Evolutionary conservation across 306 rosid species (phyloP).

Genomic region (Glycyrrhiza uralensis): DNA sequence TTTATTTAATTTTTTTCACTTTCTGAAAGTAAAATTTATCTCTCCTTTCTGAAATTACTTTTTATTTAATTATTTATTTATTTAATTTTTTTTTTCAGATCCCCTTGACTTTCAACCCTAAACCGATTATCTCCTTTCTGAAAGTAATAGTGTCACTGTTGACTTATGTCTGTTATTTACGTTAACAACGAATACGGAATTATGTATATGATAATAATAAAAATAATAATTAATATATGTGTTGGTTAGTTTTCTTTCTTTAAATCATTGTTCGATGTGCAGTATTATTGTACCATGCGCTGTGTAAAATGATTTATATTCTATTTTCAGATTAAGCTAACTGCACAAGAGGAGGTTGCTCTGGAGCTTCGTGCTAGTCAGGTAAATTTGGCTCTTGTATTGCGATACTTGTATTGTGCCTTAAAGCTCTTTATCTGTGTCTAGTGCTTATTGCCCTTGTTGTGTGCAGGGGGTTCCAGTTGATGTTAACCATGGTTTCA

Average conservation of each 20-base stretch:
- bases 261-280: background rate
- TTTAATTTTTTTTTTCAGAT: background rate
- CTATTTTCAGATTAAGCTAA: conserved; percentile 80
- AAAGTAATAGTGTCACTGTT: background rate
- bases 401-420: background rate
- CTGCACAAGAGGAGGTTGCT: conserved; percentile 98
- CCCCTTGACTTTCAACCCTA: background rate
- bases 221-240: no score
- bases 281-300: background rate
- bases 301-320: conserved; percentile 2
- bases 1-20: no score
- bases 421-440: background rate
- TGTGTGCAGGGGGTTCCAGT: conserved; percentile 92
- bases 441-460: conserved; percentile 19
- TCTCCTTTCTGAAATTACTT: background rate
- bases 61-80: no score
- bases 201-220: background rate
- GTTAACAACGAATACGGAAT: background rate
- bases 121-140: background rate
- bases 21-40: background rate
- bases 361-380: conserved; percentile 97
- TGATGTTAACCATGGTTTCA: conserved; percentile 93
- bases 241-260: background rate
- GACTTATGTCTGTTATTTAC: background rate
- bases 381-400: conserved; percentile 41